Base-by-base conservation (phyloP, 2,329 filamentous ascomycete genomes). In the Hymenoscyphus albidus region DNA sequence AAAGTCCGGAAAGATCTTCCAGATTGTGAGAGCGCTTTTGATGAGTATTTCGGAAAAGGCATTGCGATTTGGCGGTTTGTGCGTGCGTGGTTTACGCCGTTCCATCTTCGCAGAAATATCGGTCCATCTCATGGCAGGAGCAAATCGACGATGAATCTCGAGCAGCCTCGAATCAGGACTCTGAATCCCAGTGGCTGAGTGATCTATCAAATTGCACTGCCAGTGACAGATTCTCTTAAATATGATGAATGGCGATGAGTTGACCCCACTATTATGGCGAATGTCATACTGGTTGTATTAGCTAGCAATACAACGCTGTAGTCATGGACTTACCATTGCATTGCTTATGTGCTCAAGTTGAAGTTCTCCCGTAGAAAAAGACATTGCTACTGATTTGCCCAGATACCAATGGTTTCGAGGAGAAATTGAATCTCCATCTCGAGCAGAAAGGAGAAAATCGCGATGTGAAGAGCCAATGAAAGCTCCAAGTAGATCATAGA, bases 261-360 rank as follows among this genome's bases (percentile, higher is more conserved):
- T 32, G 35, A 58, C 59, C 5, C 64, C 64, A 58, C 62, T 65
- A 22, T 61, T 65, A 16, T 61, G 57, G 61, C 56, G 61, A 18
- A 65, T 60, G 3, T 65, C 58, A 56, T 65, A 65, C 64, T 65
- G n/a, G n/a, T 12, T 32, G 51, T n/a, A 42, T 62, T 48, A 65
- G 60, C 22, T 27, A 35, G 9, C 1, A 60, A 32, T 38, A 59
- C 5, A 59, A 18, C 12, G 22, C 38, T 44, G 35, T 48, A 32
- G 4, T 56, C 9, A 38, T 14, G 16, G 38, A 48, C 35, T 14
- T 39, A 59, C 31, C 18, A 40, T 40, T 61, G 55, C 58, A 60
- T 38, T 39, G 57, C 60, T 55, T 38, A 51, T 58, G 4, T 61
- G 58, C 57, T 65, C 64, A 44, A 65, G 61, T 58, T 57, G 56